phyloP scores from a whole-genome alignment of 805 yeast species.

The Candida sonorensis region DNA sequence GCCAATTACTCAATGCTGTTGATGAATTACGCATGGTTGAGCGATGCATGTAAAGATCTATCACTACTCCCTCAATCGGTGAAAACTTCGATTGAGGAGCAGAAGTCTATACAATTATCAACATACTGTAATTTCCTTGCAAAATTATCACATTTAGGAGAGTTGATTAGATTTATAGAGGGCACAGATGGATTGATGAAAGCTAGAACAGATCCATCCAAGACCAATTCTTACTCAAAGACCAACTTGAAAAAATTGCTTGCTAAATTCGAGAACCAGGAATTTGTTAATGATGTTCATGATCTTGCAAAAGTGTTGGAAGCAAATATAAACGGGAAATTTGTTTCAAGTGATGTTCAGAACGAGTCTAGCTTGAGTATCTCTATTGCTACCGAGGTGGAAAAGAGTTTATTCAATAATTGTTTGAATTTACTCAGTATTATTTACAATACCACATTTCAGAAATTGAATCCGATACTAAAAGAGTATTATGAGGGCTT shows the following conservation, averaged over 20 bases:
- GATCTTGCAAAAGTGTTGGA: conserved; percentile 51
- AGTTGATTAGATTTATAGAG: conserved; percentile 55
- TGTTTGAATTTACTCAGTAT: conserved; percentile 69
- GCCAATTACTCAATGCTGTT: conserved; percentile 38
- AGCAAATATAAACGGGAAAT: conserved; percentile 36
- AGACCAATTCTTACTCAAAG: conserved; percentile 58
- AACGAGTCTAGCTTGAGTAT: conserved; percentile 24
- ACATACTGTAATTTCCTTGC: conserved; percentile 41
- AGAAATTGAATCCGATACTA: conserved; percentile 47
- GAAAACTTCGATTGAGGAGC: conserved; percentile 25
- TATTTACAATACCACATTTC: conserved; percentile 46
- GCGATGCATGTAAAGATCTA: conserved; percentile 32
- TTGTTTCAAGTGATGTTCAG: conserved; percentile 7
- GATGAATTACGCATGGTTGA: conserved; percentile 47
- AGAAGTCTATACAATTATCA: conserved; percentile 27
- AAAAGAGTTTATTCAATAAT: conserved; percentile 48
- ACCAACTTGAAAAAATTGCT: conserved; percentile 53
- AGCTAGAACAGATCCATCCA: conserved; percentile 40
- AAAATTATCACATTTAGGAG: conserved; percentile 51
- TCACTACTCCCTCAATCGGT: conserved; percentile 14
- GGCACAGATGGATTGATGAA: conserved; percentile 50
- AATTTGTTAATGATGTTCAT: conserved; percentile 46
- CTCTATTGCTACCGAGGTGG: conserved; percentile 31
- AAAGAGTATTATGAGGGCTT: conserved; percentile 43
- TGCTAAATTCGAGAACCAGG: conserved; percentile 49